Base-by-base conservation (phyloP, 1,284 basidiomycete species). In the Ceratobasidium sp. region DNA sequence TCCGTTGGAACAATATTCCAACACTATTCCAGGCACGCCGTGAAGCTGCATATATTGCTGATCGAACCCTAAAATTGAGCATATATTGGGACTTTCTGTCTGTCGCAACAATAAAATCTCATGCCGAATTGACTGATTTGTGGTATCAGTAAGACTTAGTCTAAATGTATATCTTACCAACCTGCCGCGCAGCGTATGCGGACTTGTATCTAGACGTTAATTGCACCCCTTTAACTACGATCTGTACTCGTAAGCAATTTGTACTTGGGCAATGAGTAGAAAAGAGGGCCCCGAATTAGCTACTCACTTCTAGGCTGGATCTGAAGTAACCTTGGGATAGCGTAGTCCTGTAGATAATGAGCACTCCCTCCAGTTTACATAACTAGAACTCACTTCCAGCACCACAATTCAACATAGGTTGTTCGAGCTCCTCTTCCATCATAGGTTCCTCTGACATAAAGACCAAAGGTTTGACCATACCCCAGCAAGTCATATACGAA, bases 251-350 rank as follows among this genome's bases (percentile, higher is more conserved):
- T 8, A 16, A 39, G 5, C 16, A 34, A 34, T 34, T 30, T 9
- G 48, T n/a, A 5, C n/a, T 8, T n/a, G n/a, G n/a, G 48, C 6
- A n/a, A n/a, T 8, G 14, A 39, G 14, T 39, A 39, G 36, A 39
- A 39, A 6, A 39, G 6, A 6, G 36, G 36, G 14, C n/a, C n/a
- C n/a, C n/a, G 36, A 39, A 39, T 39, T 39, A n/a, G n/a, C n/a
- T n/a, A n/a, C 59, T 28, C 14, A 64, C 61, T 23, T 64, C 61
- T 2, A 50, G 50, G n/a, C 30, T 64, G 2, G 26, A 26, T 16
- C 45, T 16, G 16, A 64, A 50, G 43, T 50, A 52, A 3, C 61
- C 61, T 23, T 46, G 61, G 1, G 61, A 64, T 8, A 64, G 32
- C n/a, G 12, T 36, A 3, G 23, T 32, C 23, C 61, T 64, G 26